These are phyloP conservation scores for Candida sp. DNA, from an alignment of 1,139 yeast species.

Conservation along the genomic window DNA sequence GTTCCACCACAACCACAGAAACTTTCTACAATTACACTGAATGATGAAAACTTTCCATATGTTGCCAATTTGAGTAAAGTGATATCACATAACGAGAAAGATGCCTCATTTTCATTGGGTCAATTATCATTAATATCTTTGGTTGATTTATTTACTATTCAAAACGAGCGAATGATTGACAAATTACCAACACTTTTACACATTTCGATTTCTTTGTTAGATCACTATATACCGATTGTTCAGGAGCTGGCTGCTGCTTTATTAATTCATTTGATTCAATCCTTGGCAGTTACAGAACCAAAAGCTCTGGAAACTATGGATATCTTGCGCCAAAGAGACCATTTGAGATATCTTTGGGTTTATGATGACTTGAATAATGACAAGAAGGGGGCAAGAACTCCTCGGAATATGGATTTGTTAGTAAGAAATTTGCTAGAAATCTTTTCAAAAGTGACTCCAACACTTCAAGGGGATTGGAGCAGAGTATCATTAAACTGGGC, in stretches of 20 bases:
- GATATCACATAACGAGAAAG: slow-evolving; percentile 60
- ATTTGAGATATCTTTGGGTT: slow-evolving; percentile 56
- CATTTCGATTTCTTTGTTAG: slow-evolving; percentile 73
- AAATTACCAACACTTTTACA: slow-evolving; percentile 81
- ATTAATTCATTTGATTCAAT: slow-evolving; percentile 69
- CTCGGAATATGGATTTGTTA: slow-evolving; percentile 80
- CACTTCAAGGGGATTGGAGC: slow-evolving; percentile 80
- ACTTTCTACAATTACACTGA: slow-evolving; percentile 4
- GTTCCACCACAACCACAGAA: slow-evolving; percentile 58
- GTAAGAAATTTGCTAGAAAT: slow-evolving; percentile 63
- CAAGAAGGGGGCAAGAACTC: slow-evolving; percentile 81
- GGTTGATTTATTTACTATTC: slow-evolving; percentile 71
- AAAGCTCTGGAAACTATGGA: slow-evolving; percentile 52
- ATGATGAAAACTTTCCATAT: slow-evolving; percentile 50
- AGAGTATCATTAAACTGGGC: slow-evolving; percentile 88
- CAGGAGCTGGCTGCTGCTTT: slow-evolving; percentile 83
- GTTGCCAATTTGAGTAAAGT: slow-evolving; percentile 66
- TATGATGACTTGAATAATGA: slow-evolving; percentile 83
- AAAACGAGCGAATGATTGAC: slow-evolving; percentile 51
- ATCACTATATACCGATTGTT: slow-evolving; percentile 80
- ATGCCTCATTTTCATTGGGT: slow-evolving; percentile 80
- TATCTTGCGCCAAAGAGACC: slow-evolving; percentile 47
- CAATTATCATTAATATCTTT: slow-evolving; percentile 83
- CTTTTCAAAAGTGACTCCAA: slow-evolving; percentile 46
- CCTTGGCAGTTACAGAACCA: slow-evolving; percentile 55